Percentiles rank a stretch among this genome's conserved stretches.
phyloP scores from a whole-genome alignment of 1,284 basidiomycete genomes.

The Ustilago esculenta region DNA sequence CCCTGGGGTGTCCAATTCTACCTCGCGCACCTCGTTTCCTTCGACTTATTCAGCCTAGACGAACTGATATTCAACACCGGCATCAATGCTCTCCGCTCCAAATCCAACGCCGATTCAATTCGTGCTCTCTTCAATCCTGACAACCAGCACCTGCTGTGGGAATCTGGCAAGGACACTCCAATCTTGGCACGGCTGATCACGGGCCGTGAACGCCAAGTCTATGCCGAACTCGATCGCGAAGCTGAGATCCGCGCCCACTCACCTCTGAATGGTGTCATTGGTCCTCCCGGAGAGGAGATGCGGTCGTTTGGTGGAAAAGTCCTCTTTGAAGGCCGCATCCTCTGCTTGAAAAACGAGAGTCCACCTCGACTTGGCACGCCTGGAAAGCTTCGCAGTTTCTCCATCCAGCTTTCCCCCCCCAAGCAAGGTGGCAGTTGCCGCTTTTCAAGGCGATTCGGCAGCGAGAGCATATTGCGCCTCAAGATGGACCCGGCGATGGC shows the following conservation, averaged over 20 bases:
- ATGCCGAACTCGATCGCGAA: slow-evolving; percentile 37
- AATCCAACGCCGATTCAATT: slow-evolving; percentile 13
- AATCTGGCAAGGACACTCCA: neutral
- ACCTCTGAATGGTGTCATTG: slow-evolving; percentile 23
- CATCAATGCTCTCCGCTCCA: slow-evolving; percentile 19
- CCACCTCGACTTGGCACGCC: neutral
- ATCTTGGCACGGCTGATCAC: slow-evolving; percentile 18
- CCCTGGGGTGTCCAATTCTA: slow-evolving; percentile 36
- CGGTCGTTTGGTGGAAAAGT: slow-evolving; percentile 30
- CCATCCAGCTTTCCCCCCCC: slow-evolving; percentile 27
- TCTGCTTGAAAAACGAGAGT: slow-evolving; percentile 3
- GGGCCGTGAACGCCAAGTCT: slow-evolving; percentile 14
- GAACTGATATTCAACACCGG: slow-evolving; percentile 15
- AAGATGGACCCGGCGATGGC: slow-evolving; percentile 26
- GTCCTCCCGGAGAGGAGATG: slow-evolving; percentile 32
- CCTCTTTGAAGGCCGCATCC: slow-evolving; percentile 29
- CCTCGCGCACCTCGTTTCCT: slow-evolving; percentile 26
- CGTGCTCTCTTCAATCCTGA: slow-evolving; percentile 9
- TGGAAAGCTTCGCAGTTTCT: slow-evolving; percentile 6
- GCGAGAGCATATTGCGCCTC: slow-evolving; percentile 31
- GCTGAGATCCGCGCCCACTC: slow-evolving; percentile 1
- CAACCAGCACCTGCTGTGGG: slow-evolving; percentile 22
- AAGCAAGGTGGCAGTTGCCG: slow-evolving; percentile 35
- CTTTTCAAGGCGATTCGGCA: slow-evolving; percentile 38
- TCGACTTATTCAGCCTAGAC: slow-evolving; percentile 12